These are phyloP conservation scores for Jaapia argillacea DNA, from an alignment of 768 basidiomycete species.

Conservation along the genomic window DNA sequence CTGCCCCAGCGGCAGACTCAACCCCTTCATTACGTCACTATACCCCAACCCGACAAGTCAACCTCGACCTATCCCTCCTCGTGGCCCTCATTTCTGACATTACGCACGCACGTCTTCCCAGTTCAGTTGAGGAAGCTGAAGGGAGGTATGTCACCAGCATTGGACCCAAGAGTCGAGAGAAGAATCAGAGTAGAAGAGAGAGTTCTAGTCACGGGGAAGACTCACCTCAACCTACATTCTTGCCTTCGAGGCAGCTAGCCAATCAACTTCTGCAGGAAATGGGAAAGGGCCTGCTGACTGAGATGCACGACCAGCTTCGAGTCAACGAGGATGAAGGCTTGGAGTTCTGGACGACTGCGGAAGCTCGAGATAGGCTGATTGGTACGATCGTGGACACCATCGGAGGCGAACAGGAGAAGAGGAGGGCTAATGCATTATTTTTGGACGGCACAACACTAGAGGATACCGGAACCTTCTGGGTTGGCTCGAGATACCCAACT, in stretches of 20 bases:
- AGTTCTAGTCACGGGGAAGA: too few relatives aligned
- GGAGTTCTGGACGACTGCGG: conserved; percentile 73
- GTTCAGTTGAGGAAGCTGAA: conserved; percentile 43
- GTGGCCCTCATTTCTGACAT: conserved; percentile 81
- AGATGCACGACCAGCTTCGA: conserved; percentile 41
- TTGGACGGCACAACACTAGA: conserved; percentile 9
- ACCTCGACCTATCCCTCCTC: conserved; percentile 77
- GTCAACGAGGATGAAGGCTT: conserved; percentile 17
- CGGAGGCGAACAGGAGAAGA: conserved; percentile 59
- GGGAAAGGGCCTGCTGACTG: conserved; percentile 48
- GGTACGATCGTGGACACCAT: conserved; percentile 69
- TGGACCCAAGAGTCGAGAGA: conserved; percentile 5
- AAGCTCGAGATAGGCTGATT: conserved; percentile 63
- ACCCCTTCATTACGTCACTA: conserved; percentile 13
- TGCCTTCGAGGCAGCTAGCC: conserved; percentile 58
- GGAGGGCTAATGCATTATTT: conserved; percentile 56
- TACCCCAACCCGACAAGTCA: conserved; percentile 50
- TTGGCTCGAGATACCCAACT: conserved; percentile 43
- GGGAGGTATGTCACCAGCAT: conserved; percentile 34
- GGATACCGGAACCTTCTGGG: conserved; percentile 47
- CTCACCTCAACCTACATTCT: conserved; percentile 9
- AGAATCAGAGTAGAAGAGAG: too few relatives aligned
- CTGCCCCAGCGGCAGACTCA: conserved; percentile 8
- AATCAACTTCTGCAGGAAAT: conserved; percentile 73
- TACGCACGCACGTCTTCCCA: conserved; percentile 62